phyloP scores from a whole-genome alignment of 345 rosid species.

The Hirschfeldia incana region DNA sequence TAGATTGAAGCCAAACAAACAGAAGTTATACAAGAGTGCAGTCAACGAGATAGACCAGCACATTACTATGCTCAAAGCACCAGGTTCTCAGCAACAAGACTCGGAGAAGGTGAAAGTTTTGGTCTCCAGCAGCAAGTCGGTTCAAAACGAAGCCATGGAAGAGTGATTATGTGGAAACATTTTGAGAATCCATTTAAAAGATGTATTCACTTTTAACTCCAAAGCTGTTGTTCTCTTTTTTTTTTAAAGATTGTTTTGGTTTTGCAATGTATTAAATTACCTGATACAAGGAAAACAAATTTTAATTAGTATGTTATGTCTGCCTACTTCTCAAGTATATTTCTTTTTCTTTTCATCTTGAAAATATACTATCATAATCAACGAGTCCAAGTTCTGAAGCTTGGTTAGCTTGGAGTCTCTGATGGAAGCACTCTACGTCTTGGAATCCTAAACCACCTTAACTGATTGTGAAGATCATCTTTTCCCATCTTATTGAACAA shows the following conservation, averaged over 20 bases:
- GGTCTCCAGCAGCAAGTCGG: constrained; percentile 44
- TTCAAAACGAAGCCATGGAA: constrained; percentile 68
- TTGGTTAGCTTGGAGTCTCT: no score
- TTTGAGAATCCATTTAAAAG: neutral
- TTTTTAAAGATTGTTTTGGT: neutral
- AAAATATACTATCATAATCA: neutral
- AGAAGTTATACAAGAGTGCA: constrained; percentile 45
- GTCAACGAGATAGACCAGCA: constrained; percentile 46
- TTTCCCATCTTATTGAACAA: no score
- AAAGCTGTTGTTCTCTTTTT: constrained; percentile 8
- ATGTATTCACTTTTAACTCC: neutral
- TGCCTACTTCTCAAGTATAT: neutral
- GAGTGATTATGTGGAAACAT: constrained; percentile 46
- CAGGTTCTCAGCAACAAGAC: constrained; percentile 15
- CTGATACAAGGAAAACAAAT: neutral
- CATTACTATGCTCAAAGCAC: constrained; percentile 47
- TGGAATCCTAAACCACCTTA: no score
- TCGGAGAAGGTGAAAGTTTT: constrained; percentile 54
- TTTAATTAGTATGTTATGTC: neutral
- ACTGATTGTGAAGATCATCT: no score
- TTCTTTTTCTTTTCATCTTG: neutral
- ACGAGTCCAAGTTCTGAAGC: neutral
- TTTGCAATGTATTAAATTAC: constrained; percentile 15
- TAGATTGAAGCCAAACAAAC: constrained; percentile 62
- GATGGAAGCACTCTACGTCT: no score